Base-by-base conservation (phyloP, 805 yeast genomes). In the Candida multigemmis region DNA sequence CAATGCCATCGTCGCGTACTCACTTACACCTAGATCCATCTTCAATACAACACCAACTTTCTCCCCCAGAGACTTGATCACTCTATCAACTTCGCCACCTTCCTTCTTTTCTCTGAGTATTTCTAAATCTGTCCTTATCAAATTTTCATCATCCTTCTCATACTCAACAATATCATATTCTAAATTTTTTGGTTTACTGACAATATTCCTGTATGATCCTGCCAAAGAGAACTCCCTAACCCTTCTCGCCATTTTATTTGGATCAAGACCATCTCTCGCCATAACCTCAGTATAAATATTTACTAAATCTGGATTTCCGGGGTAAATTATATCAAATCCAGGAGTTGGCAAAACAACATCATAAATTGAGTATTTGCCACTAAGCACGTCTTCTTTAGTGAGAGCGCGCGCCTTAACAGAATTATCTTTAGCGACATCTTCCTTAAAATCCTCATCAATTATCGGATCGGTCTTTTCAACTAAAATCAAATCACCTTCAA, bases 1-100 rank as follows among this genome's bases (percentile, higher is more conserved):
- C 26, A 91, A 56, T 1, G 95, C 94, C 98, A 91, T 93, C 0
- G 99, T 91, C 2, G 99, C 99, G 51, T 91, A 91, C 5, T 93
- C 77, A 19, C 96, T 80, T 3, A 82, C 76, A 4, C 86, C 89
- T 32, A 91, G 62, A 44, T 75, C 79, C 66, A 91, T 65, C 39
- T 70, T 76, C 32, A 93, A 50, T 4, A 91, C 65, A 9, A 87
- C 73, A 0, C 95, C 96, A 0, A 65, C 59, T 32, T 69, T 73
- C 11, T 34, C 38, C 5, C 74, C 81, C 9, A 47, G 55, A 1
- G 25, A 26, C 7, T 17, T 17, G 5, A 46, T 41, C 9, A 39
- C 29, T 6, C 57, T 55, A 3, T 39, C 46, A 13, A 58, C 36
- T 8, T 36, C 32, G 19, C 46, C 44, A 8, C 48, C 50, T 20